A percentile compares a stretch with the other conserved stretches of the same genome.
phyloP scores from a whole-genome alignment of 208 protist genomes.

The Jaenimonas drosophilae region DNA sequence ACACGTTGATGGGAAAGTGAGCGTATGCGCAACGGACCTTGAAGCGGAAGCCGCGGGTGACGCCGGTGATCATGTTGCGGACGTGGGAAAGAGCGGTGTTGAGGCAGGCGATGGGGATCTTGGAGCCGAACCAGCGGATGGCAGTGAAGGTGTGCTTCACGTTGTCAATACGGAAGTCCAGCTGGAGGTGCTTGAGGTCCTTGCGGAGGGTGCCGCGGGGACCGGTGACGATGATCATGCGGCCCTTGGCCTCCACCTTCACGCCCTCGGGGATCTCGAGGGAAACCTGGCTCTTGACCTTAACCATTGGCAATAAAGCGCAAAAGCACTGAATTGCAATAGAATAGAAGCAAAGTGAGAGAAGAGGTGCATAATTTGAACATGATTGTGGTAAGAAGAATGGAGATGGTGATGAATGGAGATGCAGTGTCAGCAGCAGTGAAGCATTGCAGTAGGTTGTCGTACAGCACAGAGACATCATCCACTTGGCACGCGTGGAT shows the following conservation, averaged over 20 bases:
- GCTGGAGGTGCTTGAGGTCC: slow-evolving; percentile 89
- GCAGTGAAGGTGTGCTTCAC: slow-evolving; percentile 54
- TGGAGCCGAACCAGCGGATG: slow-evolving; percentile 94
- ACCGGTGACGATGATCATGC: slow-evolving; percentile 90
- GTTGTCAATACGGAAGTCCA: slow-evolving; percentile 87
- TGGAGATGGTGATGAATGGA: not conserved
- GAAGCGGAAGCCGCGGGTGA: slow-evolving; percentile 98
- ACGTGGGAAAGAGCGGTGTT: slow-evolving; percentile 95
- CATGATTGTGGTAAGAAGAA: not conserved
- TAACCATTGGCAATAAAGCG: slow-evolving; percentile 61
- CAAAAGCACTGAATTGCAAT: slow-evolving; percentile 5
- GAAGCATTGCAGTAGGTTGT: not conserved
- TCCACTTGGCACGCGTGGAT: too few relatives aligned
- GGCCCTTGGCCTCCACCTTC: slow-evolving; percentile 46
- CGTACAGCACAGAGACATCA: not conserved
- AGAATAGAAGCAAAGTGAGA: slow-evolving; percentile 1
- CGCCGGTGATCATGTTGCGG: slow-evolving; percentile 98
- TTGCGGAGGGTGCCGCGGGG: slow-evolving; percentile 92
- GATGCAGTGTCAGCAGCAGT: not conserved
- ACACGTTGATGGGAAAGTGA: slow-evolving; percentile 99
- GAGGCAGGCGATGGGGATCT: slow-evolving; percentile 93
- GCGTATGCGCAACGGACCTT: slow-evolving; percentile 99
- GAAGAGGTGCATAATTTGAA: not conserved
- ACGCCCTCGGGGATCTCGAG: slow-evolving; percentile 69
- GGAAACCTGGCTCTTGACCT: slow-evolving; percentile 57